Evolutionary conservation across 2,329 filamentous ascomycete genomes (phyloP).

Genomic region (Elsinoe australis): DNA sequence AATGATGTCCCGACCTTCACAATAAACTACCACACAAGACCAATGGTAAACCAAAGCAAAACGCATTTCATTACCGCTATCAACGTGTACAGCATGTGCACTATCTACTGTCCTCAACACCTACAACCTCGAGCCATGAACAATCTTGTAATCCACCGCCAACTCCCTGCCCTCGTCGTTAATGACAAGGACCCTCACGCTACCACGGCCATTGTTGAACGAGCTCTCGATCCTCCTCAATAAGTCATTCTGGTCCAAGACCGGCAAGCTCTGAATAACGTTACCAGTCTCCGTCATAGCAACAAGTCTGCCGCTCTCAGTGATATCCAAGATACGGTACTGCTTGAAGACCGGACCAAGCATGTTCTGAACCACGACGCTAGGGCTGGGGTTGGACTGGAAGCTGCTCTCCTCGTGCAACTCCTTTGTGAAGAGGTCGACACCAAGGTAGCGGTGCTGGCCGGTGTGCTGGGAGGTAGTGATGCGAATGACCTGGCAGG

Average conservation of each 20-base stretch:
- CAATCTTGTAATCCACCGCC: conserved; percentile 97
- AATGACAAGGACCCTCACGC: conserved; percentile 91
- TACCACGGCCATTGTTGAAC: conserved; percentile 87
- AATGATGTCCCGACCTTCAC: background rate
- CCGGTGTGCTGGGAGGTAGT: conserved; percentile 95
- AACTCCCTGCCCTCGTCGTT: conserved; percentile 88
- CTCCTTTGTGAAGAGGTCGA: conserved; percentile 99
- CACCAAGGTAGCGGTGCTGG: conserved; percentile 99
- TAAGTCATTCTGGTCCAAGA: conserved; percentile 91
- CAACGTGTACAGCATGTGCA: background rate
- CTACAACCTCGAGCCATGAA: conserved; percentile 68
- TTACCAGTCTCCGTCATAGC: conserved; percentile 99
- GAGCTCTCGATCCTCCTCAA: conserved; percentile 70
- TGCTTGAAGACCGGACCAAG: conserved; percentile 99
- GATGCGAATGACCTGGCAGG: conserved; percentile 99
- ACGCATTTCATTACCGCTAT: background rate
- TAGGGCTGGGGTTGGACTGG: conserved; percentile 92
- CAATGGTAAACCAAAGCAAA: background rate
- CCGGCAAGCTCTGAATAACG: conserved; percentile 89
- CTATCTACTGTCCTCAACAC: conserved; percentile 17
- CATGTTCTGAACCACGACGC: conserved; percentile 98
- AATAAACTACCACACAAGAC: background rate
- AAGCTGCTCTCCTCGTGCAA: conserved; percentile 98
- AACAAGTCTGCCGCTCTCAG: conserved; percentile 71
- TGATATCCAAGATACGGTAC: conserved; percentile 97